phyloP scores from a whole-genome alignment of 2,329 filamentous ascomycete genomes.

The Trichoderma endophyticum region DNA sequence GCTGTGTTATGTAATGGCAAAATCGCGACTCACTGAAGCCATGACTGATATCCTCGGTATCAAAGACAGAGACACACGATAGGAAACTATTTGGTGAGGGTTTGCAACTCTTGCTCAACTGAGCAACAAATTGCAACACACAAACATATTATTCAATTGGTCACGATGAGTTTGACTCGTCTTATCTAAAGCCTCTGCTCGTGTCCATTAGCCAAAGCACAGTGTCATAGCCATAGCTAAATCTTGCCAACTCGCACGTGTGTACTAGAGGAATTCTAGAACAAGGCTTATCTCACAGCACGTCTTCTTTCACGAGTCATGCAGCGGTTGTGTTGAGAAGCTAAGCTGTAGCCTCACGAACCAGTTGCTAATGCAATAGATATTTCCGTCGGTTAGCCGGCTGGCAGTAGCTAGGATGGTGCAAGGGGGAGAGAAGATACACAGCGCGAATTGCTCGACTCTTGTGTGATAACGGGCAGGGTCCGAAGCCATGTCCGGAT shows the following conservation, averaged over 20 bases:
- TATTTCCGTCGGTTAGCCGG: neutral
- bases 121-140: neutral
- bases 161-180: neutral
- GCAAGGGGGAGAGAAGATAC: neutral
- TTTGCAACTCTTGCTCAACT: neutral
- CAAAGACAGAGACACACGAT: neutral
- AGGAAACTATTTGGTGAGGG: neutral
- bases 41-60: neutral
- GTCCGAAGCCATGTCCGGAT: neutral
- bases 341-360: neutral
- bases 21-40: neutral
- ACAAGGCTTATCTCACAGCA: constrained; percentile 7
- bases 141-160: neutral
- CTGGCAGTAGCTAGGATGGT: neutral
- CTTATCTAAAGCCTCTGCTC: neutral
- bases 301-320: constrained; percentile 2
- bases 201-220: neutral
- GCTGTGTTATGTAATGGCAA: neutral
- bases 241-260: neutral
- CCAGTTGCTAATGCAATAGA: neutral
- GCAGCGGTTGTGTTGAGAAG: neutral
- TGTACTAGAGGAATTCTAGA: neutral
- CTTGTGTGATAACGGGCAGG: neutral
- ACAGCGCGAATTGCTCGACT: neutral
- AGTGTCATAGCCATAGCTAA: neutral